Conservation (phyloP, 768 basidiomycete species). For the Suillus sp. region DNA sequence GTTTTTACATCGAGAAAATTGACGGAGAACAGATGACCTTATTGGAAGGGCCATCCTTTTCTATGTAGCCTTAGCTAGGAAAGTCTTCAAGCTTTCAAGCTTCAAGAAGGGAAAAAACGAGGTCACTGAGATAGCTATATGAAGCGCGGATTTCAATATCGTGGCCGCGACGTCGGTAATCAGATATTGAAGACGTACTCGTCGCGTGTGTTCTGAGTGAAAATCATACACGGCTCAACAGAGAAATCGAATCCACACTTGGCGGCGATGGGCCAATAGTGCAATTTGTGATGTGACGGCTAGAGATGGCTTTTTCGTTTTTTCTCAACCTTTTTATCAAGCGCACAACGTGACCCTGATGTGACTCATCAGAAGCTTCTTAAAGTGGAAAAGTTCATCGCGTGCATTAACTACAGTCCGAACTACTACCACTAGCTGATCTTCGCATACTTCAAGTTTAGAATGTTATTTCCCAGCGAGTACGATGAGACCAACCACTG, state of each 20-base stretch:
- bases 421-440: too few relatives aligned
- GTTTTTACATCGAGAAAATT: slow-evolving; percentile 23
- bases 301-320: background rate
- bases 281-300: background rate
- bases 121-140: slow-evolving; percentile 33
- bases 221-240: slow-evolving; percentile 28
- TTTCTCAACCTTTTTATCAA: background rate
- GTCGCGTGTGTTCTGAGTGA: slow-evolving; percentile 37
- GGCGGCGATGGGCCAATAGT: background rate
- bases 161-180: background rate
- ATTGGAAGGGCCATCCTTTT: slow-evolving; percentile 2
- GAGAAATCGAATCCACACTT: background rate
- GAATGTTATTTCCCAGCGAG: background rate
- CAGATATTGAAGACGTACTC: slow-evolving; percentile 26
- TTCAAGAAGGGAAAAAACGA: slow-evolving; percentile 31
- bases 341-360: background rate
- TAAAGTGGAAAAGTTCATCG: background rate
- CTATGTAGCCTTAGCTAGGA: background rate
- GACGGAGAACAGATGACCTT: slow-evolving; percentile 13
- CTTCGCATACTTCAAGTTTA: background rate
- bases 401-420: too few relatives aligned
- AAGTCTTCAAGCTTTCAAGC: slow-evolving; percentile 18
- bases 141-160: background rate
- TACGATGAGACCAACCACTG: too few relatives aligned
- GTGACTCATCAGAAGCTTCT: background rate